A percentile compares a stretch with the other conserved stretches of the same genome.
Conservation (phyloP, 495 filamentous ascomycete genomes). For the Lophium mytilinum region DNA sequence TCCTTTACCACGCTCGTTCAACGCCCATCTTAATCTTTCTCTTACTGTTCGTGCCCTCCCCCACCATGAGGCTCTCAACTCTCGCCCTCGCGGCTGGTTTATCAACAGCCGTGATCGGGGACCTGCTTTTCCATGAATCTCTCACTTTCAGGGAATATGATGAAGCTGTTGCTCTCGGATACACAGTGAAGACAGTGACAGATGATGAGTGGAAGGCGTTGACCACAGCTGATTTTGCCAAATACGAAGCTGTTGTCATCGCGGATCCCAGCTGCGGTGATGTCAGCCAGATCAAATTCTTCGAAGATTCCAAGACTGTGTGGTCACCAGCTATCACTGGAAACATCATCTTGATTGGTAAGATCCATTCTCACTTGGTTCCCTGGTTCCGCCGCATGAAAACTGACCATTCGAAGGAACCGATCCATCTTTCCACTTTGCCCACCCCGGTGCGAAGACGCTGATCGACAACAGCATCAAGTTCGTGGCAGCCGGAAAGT, state of each 20-base stretch:
- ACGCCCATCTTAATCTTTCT: background rate
- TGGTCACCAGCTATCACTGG: conserved; percentile 37
- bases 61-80: conserved; percentile 19
- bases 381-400: background rate
- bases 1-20: background rate
- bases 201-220: conserved; percentile 30
- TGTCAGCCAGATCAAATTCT: conserved; percentile 16
- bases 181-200: conserved; percentile 30
- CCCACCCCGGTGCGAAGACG: conserved; percentile 23
- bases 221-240: conserved; percentile 33
- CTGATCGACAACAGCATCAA: conserved; percentile 36
- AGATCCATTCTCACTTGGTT: background rate
- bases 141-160: conserved; percentile 25
- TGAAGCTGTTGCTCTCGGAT: conserved; percentile 29
- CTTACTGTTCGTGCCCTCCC: background rate
- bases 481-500: conserved; percentile 31
- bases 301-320: conserved; percentile 24
- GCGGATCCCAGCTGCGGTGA: conserved; percentile 25
- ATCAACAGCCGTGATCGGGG: conserved; percentile 11
- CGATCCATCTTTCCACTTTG: conserved; percentile 33
- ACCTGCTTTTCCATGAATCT: conserved; percentile 32
- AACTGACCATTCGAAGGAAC: conserved; percentile 22
- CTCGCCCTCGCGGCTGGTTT: conserved; percentile 12
- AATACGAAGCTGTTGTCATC: conserved; percentile 36
- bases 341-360: conserved; percentile 37